Conservation (phyloP, 2,329 filamentous ascomycete genomes). For the Epichloe festucae region DNA sequence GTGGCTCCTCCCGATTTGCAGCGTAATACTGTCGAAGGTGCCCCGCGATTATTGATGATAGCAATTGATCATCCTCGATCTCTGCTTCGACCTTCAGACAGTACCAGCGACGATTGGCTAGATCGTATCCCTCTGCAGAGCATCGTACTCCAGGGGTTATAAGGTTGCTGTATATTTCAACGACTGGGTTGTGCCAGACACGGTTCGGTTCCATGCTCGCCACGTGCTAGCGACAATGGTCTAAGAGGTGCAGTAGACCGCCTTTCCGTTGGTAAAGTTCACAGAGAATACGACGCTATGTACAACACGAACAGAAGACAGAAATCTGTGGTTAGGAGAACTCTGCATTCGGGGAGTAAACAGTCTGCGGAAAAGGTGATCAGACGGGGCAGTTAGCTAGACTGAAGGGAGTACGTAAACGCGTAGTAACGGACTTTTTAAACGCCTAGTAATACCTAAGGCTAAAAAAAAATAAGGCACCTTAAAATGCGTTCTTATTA, state of each 20-base stretch:
- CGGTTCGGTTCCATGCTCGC: conserved; percentile 5
- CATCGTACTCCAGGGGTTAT: conserved; percentile 2
- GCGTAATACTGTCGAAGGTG: conserved; percentile 3
- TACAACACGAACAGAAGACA: too few species aligned
- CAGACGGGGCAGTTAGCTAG: too few species aligned
- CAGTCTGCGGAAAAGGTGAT: too few species aligned
- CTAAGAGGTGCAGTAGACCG: background rate
- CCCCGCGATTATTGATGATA: background rate
- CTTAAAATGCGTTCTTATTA: too few species aligned
- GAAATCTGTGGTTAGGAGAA: too few species aligned
- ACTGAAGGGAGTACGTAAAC: too few species aligned
- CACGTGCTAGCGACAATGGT: background rate
- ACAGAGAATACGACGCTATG: too few species aligned
- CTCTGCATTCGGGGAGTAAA: too few species aligned
- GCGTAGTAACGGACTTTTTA: too few species aligned
- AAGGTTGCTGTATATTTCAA: conserved; percentile 8
- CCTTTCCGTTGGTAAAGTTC: too few species aligned
- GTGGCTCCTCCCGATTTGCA: background rate
- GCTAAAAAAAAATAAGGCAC: too few species aligned
- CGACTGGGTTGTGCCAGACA: conserved; percentile 6
- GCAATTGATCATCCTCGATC: background rate
- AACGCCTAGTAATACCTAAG: too few species aligned
- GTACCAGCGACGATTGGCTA: conserved; percentile 11
- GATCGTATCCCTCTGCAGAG: conserved; percentile 7
- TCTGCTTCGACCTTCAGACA: conserved; percentile 6